Conservation (phyloP, 1,139 yeast genomes). For the Kluyveromyces sp. region DNA sequence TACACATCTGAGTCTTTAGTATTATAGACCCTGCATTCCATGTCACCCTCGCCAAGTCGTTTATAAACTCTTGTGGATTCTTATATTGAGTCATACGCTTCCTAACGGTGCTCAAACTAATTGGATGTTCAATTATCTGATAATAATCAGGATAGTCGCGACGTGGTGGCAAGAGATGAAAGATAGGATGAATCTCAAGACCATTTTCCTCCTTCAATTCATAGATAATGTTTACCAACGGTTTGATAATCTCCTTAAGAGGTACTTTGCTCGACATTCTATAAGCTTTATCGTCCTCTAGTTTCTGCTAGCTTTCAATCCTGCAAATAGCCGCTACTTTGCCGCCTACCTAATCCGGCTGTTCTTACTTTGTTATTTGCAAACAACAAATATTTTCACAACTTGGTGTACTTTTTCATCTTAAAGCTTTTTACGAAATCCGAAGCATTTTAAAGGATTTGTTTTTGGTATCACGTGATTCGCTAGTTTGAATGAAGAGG, state of each 20-base stretch:
- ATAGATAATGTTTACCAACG: slow-evolving; percentile 30
- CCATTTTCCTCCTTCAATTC: slow-evolving; percentile 41
- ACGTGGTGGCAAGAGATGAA: slow-evolving; percentile 45
- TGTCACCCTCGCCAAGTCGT: slow-evolving; percentile 72
- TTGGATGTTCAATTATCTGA: slow-evolving; percentile 57
- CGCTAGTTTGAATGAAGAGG: no score
- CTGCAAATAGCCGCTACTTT: no score
- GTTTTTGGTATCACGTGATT: no score
- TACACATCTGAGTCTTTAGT: slow-evolving; percentile 61
- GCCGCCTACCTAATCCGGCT: no score
- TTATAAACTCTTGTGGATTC: slow-evolving; percentile 59
- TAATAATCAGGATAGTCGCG: slow-evolving; percentile 66
- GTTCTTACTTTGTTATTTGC: no score
- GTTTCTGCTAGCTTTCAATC: background rate
- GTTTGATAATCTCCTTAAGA: slow-evolving; percentile 5
- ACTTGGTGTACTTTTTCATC: no score
- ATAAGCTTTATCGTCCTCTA: background rate
- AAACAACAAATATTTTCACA: no score
- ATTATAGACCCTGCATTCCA: slow-evolving; percentile 90
- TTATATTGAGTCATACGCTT: slow-evolving; percentile 42
- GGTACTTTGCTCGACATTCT: slow-evolving; percentile 2
- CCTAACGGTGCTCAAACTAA: slow-evolving; percentile 64
- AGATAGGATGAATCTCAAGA: slow-evolving; percentile 38
- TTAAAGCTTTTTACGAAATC: no score
- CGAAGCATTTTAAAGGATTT: no score